Base-by-base conservation (phyloP, 345 rosid species). In the Moricandia moricandioides region DNA sequence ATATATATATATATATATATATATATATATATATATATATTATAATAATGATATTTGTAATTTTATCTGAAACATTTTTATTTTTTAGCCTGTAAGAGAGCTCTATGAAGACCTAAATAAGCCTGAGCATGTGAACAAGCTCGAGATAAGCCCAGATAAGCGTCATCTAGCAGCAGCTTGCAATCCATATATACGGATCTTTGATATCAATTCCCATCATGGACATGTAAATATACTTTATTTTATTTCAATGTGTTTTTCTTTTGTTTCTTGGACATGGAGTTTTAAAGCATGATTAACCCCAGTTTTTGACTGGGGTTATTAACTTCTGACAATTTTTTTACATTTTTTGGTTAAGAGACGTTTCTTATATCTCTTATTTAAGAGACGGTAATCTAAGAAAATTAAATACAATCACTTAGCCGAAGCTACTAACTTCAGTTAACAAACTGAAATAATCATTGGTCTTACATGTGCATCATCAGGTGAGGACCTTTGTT, bases 111-210 rank as follows among this genome's bases (percentile, higher is more conserved):
- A 14, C 63, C 63, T 2, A 26, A 1, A 4, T 3, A 59, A 9
- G 24, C 43, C 65, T 60, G 86, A 91, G 97, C 93, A 90, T 81
- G 92, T 92, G 78, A 95, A 95, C 79, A 85, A 89, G 75, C 86
- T 95, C 17, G 97, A 90, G 86, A 95, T 95, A 79, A 95, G 91
- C 56, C 97, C 97, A 49, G 89, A n/a, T n/a, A n/a, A n/a, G n/a
- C n/a, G n/a, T n/a, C n/a, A n/a, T n/a, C n/a, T n/a, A n/a, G n/a
- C n/a, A n/a, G n/a, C n/a, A n/a, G n/a, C n/a, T n/a, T n/a, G n/a
- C n/a, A n/a, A n/a, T n/a, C n/a, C n/a, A n/a, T 91, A 87, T 62
- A 88, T 92, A 72, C 87, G 97, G 6, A 80, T 95, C 80, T 95
- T 89, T 73, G 98, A 92, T 84, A 75, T 89, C 84, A 83, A 82